Evolutionary conservation across 306 rosid species (phyloP).

Genomic region (Cucurbita ficifolia): DNA sequence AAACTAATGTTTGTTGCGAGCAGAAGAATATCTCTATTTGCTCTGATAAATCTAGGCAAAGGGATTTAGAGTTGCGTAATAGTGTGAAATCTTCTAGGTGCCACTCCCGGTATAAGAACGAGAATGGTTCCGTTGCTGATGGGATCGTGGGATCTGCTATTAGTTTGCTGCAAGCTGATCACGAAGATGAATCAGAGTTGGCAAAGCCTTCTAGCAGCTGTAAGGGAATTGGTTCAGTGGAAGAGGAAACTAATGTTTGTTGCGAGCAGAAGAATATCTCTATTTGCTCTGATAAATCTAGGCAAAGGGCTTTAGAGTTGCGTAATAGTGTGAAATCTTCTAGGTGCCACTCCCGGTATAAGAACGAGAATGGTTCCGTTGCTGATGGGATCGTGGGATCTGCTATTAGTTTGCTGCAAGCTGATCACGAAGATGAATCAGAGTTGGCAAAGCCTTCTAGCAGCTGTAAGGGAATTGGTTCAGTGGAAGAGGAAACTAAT

Average conservation of each 20-base stretch:
- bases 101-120: constrained; percentile 15
- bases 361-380: constrained; percentile 12
- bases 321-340: constrained; percentile 46
- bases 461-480: constrained; percentile 16
- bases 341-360: constrained; percentile 17
- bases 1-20: constrained; percentile 12
- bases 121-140: constrained; percentile 17
- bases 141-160: constrained; percentile 20
- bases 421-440: constrained; percentile 22
- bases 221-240: constrained; percentile 18
- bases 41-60: constrained; percentile 53
- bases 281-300: constrained; percentile 24
- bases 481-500: constrained; percentile 21
- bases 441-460: constrained; percentile 23
- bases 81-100: constrained; percentile 34
- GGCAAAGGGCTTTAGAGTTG: constrained; percentile 66
- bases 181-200: constrained; percentile 18
- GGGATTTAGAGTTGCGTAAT: constrained; percentile 52
- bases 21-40: constrained; percentile 9
- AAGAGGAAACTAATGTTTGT: constrained; percentile 18
- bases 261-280: constrained; percentile 11
- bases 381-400: constrained; percentile 23
- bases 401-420: constrained; percentile 18
- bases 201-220: constrained; percentile 21
- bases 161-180: constrained; percentile 22